Percentiles rank a stretch among this genome's conserved stretches.
These are phyloP conservation scores for Penicillium sp. DNA, from an alignment of 2,329 filamentous ascomycete genomes.

Conservation along the genomic window DNA sequence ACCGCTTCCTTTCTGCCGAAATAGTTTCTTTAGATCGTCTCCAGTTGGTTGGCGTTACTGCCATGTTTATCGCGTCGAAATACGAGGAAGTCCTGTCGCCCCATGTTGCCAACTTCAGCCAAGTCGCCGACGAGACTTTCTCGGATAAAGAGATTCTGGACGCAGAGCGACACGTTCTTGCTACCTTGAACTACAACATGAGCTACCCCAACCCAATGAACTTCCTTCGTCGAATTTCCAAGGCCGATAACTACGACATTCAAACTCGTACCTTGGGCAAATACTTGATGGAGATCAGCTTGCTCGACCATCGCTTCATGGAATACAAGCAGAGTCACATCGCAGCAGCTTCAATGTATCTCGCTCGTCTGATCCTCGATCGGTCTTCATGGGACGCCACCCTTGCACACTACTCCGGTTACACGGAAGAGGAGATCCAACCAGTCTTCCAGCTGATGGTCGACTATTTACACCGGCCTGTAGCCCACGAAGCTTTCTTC, in stretches of 20 bases:
- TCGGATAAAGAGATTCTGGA: slow-evolving; percentile 91
- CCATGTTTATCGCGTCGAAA: slow-evolving; percentile 99
- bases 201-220: slow-evolving; percentile 99
- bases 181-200: slow-evolving; percentile 89
- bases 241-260: slow-evolving; percentile 99
- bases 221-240: slow-evolving; percentile 96
- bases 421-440: slow-evolving; percentile 86
- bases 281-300: slow-evolving; percentile 94
- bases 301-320: slow-evolving; percentile 93
- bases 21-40: slow-evolving; percentile 94
- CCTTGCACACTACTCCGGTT: slow-evolving; percentile 85
- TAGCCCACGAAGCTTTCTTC: slow-evolving; percentile 95
- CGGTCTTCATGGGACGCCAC: slow-evolving; percentile 90
- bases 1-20: slow-evolving; percentile 93
- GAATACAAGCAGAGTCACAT: slow-evolving; percentile 82
- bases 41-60: slow-evolving; percentile 93
- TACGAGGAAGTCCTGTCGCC: slow-evolving; percentile 97
- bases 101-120: slow-evolving; percentile 93
- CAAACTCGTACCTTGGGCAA: slow-evolving; percentile 95
- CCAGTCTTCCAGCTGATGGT: slow-evolving; percentile 93
- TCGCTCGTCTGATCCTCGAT: slow-evolving; percentile 84
- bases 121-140: slow-evolving; percentile 95
- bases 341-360: slow-evolving; percentile 90
- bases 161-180: slow-evolving; percentile 92
- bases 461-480: slow-evolving; percentile 87